phyloP scores from a whole-genome alignment of 768 basidiomycete species.

The Tylopilus sp. region DNA sequence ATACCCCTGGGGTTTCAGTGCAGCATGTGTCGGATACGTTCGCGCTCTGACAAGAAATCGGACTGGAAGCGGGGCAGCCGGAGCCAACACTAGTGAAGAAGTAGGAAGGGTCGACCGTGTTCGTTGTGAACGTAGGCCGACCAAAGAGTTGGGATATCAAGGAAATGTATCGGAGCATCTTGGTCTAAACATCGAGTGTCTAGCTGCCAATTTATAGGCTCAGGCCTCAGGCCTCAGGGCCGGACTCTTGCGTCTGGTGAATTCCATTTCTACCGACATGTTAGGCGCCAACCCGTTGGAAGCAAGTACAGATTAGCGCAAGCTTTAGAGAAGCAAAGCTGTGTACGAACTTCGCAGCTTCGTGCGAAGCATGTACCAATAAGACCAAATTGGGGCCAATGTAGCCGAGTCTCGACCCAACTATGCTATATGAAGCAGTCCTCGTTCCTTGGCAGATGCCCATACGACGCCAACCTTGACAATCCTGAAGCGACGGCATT shows the following conservation, averaged over 20 bases:
- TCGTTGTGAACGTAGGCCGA: constrained; percentile 17
- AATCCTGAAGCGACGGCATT: no score
- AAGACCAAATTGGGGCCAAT: no score
- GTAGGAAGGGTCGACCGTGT: constrained; percentile 18
- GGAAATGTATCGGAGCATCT: constrained; percentile 20
- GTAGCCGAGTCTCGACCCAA: no score
- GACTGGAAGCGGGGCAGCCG: constrained; percentile 48
- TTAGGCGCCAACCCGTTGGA: no score
- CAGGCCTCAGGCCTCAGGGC: neutral
- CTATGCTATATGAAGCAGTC: no score
- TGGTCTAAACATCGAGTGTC: neutral
- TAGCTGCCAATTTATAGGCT: neutral
- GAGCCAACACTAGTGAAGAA: constrained; percentile 40
- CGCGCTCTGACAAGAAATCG: constrained; percentile 53
- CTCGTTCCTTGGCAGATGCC: no score
- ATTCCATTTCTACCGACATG: no score
- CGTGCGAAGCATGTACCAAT: no score
- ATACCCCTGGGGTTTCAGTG: constrained; percentile 63
- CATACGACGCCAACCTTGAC: no score
- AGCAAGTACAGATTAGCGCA: no score
- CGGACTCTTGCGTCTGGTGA: neutral
- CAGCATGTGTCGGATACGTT: constrained; percentile 54
- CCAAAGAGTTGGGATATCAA: constrained; percentile 23
- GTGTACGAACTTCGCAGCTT: no score
- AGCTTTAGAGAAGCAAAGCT: no score